These are phyloP conservation scores for Solanum appendiculatum DNA, from an alignment of 257 asterid genomes.

Conservation along the genomic window DNA sequence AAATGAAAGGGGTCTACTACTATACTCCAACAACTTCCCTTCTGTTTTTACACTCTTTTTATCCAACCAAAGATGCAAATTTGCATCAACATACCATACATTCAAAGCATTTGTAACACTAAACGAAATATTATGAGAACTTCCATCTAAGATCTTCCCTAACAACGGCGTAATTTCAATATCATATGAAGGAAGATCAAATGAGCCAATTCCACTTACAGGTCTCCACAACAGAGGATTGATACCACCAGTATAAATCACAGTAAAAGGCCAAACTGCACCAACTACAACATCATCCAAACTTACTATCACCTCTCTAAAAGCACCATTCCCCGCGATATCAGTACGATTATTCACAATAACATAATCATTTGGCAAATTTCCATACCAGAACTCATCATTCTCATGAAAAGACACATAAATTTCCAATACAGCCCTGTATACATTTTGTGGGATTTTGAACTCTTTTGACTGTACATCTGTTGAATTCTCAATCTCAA, in stretches of 20 bases:
- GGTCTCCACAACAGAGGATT: slow-evolving; percentile 82
- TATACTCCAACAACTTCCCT: slow-evolving; percentile 33
- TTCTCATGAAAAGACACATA: slow-evolving; percentile 74
- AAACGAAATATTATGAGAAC: slow-evolving; percentile 35
- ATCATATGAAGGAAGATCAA: slow-evolving; percentile 64
- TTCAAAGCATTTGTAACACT: slow-evolving; percentile 57
- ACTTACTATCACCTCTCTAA: slow-evolving; percentile 55
- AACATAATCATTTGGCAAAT: slow-evolving; percentile 50
- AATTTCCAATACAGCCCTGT: slow-evolving; percentile 59
- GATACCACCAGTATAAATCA: slow-evolving; percentile 68
- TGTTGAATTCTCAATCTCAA: slow-evolving; percentile 43
- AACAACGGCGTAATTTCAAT: slow-evolving; percentile 62
- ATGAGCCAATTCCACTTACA: slow-evolving; percentile 63
- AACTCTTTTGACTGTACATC: slow-evolving; percentile 36
- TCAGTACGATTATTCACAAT: slow-evolving; percentile 27
- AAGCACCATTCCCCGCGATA: slow-evolving; percentile 57
- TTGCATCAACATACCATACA: slow-evolving; percentile 76
- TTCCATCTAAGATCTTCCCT: slow-evolving; percentile 49
- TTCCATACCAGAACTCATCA: slow-evolving; percentile 74
- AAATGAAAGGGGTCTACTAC: slow-evolving; percentile 8
- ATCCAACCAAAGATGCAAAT: slow-evolving; percentile 82
- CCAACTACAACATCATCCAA: slow-evolving; percentile 41
- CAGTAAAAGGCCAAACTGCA: slow-evolving; percentile 72
- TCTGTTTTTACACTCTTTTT: slow-evolving; percentile 22
- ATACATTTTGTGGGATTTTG: slow-evolving; percentile 42